Evolutionary conservation across 2,329 filamentous ascomycete species (phyloP), one percentile per base, ranked within the genome.

Genomic region (Botrytis deweyae): DNA sequence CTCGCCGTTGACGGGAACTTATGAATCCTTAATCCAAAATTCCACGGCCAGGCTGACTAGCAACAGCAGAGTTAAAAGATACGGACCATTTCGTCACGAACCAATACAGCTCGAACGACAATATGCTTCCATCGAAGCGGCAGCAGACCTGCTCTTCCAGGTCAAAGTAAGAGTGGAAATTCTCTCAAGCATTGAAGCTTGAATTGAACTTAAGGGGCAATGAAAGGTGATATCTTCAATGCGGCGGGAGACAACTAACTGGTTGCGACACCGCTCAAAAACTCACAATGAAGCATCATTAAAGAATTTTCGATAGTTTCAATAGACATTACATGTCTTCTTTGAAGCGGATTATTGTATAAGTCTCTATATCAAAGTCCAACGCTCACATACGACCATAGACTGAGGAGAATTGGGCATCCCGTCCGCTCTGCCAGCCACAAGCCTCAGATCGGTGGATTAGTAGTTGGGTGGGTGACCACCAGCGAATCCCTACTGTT

Each of bases 321-420:
- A 49, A 22, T 49, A 36, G 4, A 22, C 10, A 61, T 36, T 61
- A 61, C 4, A 61, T 36, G 12, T 61, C 16, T 20, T 29, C 20
- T 16, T 33, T 9, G 8, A 18, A 33, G n/a, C 29, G 4, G 1
- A 59, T 59, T 33, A 5, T 20, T 20, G 33, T 59, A 59, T 59
- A 33, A 1, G 0, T 25, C 5, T 10, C 29, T 29, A 33, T 9
- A 33, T 20, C n/a, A 4, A 9, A 0, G 0, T 4, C 0, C 0
- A 0, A 0, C 29, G 4, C 3, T 8, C 16, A 59, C 33, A 38
- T 61, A 61, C 59, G 59, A 38, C 58, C 58, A 61, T 61, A 61
- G 58, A 61, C 58, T 61, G 58, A 61, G 33, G 33, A 61, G 58
- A 25, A 61, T 61, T 66, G 63, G 63, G 63, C 63, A 66, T 66